These are phyloP conservation scores for Xylaria telfairii DNA, from an alignment of 495 filamentous ascomycete genomes.

Conservation along the genomic window DNA sequence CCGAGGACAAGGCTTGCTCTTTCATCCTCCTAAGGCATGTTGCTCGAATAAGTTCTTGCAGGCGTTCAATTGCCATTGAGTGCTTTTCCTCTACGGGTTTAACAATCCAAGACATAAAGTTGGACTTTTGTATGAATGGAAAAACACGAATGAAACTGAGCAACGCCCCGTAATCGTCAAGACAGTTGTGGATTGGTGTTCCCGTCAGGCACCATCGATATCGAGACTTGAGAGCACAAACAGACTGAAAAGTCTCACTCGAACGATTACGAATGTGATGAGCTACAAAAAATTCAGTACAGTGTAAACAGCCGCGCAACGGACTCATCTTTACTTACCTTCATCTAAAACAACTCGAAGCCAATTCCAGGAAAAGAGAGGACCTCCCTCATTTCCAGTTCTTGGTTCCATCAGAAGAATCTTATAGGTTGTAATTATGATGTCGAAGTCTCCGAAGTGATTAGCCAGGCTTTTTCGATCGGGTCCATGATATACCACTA, in stretches of 20 bases:
- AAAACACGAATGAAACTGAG: constrained; percentile 24
- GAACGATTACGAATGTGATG: constrained; percentile 4
- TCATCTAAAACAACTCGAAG: constrained; percentile 25
- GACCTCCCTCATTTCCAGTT: background rate
- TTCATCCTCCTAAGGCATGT: background rate
- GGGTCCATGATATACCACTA: background rate
- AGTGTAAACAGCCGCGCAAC: too few relatives aligned
- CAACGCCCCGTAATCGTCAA: constrained; percentile 23
- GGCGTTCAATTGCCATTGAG: background rate
- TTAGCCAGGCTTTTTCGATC: background rate
- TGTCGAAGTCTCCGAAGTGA: background rate
- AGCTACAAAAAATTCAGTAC: background rate
- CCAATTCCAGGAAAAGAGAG: constrained; percentile 19
- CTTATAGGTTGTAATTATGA: background rate
- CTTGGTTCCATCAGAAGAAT: background rate
- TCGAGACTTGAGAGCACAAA: background rate
- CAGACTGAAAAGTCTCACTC: background rate
- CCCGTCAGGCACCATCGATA: constrained; percentile 28
- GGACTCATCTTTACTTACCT: constrained; percentile 12
- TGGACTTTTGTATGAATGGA: constrained; percentile 23
- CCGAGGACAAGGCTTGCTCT: background rate
- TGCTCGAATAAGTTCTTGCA: background rate
- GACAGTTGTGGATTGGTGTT: constrained; percentile 27
- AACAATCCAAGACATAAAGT: constrained; percentile 16
- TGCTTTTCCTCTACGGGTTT: background rate